These are phyloP conservation scores for Acacia confusa DNA, from an alignment of 306 rosid species.

Conservation along the genomic window DNA sequence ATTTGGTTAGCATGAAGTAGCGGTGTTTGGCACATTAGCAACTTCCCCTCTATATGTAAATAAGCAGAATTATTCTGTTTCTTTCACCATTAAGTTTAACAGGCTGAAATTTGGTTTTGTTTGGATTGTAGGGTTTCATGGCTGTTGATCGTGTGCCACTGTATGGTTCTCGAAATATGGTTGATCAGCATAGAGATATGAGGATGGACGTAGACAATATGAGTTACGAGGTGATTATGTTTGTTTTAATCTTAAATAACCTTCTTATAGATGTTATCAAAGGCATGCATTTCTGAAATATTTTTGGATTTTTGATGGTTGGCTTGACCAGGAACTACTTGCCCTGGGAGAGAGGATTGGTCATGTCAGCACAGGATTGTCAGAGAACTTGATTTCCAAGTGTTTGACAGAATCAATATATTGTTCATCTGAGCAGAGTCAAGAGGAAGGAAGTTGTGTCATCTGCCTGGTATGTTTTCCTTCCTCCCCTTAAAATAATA, in stretches of 20 bases:
- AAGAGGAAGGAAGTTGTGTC: slow-evolving; percentile 72
- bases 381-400: slow-evolving; percentile 63
- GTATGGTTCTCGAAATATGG: slow-evolving; percentile 64
- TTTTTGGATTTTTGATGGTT: slow-evolving; percentile 1
- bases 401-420: slow-evolving; percentile 74
- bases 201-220: slow-evolving; percentile 81
- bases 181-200: slow-evolving; percentile 87
- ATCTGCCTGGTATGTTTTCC: slow-evolving; percentile 65
- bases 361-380: slow-evolving; percentile 72
- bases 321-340: slow-evolving; percentile 65
- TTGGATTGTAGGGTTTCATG: slow-evolving; percentile 65
- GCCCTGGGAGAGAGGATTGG: slow-evolving; percentile 89
- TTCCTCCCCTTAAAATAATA: not conserved
- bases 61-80: not conserved
- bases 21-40: slow-evolving; percentile 18
- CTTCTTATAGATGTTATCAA: not conserved
- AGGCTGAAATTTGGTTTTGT: slow-evolving; percentile 7
- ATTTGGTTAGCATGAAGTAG: slow-evolving; percentile 10
- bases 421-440: slow-evolving; percentile 68
- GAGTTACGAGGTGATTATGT: slow-evolving; percentile 72
- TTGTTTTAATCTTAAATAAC: not conserved
- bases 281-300: not conserved
- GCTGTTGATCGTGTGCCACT: slow-evolving; percentile 59
- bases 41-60: not conserved
- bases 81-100: not conserved